Conservation (phyloP, 305 asterid genomes). For the Vinca major region DNA sequence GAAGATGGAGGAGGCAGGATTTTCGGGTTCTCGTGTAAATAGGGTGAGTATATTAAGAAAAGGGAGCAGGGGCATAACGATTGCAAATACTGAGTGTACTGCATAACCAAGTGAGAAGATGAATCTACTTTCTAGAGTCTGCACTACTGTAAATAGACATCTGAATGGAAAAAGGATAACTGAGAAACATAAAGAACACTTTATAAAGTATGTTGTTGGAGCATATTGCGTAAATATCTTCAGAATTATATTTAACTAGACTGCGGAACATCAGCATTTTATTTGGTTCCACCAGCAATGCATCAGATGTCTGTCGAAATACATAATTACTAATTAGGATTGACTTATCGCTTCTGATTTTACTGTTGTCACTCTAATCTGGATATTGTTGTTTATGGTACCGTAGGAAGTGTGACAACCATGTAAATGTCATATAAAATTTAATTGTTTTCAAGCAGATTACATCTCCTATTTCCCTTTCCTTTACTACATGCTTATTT, state of each 20-base stretch:
- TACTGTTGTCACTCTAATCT: too few species aligned
- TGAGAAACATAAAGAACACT: not conserved
- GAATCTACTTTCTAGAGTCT: not conserved
- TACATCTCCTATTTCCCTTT: not conserved
- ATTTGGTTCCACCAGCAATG: too few species aligned
- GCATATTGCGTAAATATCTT: too few species aligned
- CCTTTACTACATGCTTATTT: not conserved
- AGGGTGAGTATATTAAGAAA: conserved; percentile 60
- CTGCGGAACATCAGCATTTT: too few species aligned
- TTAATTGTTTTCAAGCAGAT: not conserved
- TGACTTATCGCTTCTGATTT: too few species aligned
- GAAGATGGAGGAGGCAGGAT: conserved; percentile 26
- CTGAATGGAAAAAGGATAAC: not conserved
- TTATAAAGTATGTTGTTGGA: not conserved
- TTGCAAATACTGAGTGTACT: conserved; percentile 31
- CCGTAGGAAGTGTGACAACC: not conserved
- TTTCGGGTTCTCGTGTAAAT: conserved; percentile 34
- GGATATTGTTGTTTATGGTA: too few species aligned
- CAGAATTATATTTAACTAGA: too few species aligned
- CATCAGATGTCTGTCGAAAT: too few species aligned
- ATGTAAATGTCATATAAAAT: not conserved
- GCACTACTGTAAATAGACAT: not conserved
- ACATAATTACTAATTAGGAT: too few species aligned
- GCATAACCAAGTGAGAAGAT: not conserved
- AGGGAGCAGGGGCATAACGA: conserved; percentile 40